Base-by-base conservation (phyloP, 805 yeast genomes). In the Metschnikowia shivogae region DNA sequence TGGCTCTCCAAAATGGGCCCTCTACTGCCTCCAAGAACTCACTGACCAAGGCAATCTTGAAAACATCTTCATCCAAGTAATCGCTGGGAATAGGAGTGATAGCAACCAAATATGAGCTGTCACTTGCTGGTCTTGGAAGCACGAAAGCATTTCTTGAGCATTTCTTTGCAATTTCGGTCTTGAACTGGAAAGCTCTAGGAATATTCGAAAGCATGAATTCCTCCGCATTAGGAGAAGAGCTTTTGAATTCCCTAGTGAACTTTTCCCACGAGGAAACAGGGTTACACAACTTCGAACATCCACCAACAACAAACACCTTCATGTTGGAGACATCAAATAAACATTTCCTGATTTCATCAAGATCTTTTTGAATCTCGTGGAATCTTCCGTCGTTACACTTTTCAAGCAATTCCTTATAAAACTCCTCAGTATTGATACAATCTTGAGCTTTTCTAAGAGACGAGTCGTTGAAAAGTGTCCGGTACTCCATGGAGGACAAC, bases 1-100 rank as follows among this genome's bases (percentile, higher is more conserved):
- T 86, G 45, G 95, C 96, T 57, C 88, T 78, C 97, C 98, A 92
- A 51, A 92, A 84, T 30, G 98, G 99, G 3, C 99, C 99, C 63
- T 93, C 99, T 14, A 88, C 89, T 31, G 89, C 85, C 52, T 84
- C 86, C 45, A 93, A 70, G 56, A 82, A 85, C 44, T 86, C 89
- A 6, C 84, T 75, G 6, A 89, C 87, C 24, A 90, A 73, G 0
- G 84, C 76, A 34, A 92, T 72, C 22, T 82, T 84, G 42, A 85
- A 81, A 27, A 82, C 70, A 54, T 90, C 96, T 14, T 64, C 67
- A 41, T 66, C 54, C 33, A 62, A 49, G 49, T 69, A 72, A 43
- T 66, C 62, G 1, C 74, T 67, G 1, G 92, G 88, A 11, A 85
- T 78, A 1, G 67, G 68, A 0, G 95, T 74, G 5, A 81, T 64